These are phyloP conservation scores for Porcisia hertigi DNA, from an alignment of 208 protist species.

Conservation along the genomic window DNA sequence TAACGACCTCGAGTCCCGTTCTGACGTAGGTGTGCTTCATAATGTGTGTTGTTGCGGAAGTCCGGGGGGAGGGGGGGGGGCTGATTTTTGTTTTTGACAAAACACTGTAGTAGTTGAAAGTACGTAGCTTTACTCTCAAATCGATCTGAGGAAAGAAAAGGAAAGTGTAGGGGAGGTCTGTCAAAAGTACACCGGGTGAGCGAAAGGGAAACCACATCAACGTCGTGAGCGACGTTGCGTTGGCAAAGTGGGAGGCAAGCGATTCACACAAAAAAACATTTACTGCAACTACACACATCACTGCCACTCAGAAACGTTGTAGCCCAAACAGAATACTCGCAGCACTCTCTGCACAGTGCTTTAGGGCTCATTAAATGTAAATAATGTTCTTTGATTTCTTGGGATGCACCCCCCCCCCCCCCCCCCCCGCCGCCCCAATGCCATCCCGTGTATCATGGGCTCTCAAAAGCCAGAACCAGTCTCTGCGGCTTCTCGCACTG, in stretches of 20 bases:
- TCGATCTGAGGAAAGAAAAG: background rate
- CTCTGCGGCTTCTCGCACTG: no score
- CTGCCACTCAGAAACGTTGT: background rate
- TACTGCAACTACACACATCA: no score
- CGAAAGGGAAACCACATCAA: background rate
- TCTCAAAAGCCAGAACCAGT: no score
- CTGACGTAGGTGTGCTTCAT: constrained; percentile 48
- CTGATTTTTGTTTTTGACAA: background rate
- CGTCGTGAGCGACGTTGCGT: no score
- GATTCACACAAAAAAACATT: background rate
- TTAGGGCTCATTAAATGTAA: no score
- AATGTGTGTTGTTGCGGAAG: background rate
- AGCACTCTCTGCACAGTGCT: no score
- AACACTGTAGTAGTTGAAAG: background rate
- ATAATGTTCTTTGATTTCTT: no score
- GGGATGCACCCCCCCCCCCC: no score
- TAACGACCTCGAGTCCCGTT: constrained; percentile 32
- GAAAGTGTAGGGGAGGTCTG: background rate
- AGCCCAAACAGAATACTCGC: no score
- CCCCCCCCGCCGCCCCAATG: no score
- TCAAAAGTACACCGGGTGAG: background rate
- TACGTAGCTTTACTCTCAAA: background rate
- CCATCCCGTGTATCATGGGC: no score
- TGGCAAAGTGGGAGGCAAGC: background rate
- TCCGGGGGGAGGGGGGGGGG: background rate